Base-by-base conservation (phyloP, 345 rosid species). In the Lepidium sativum region DNA sequence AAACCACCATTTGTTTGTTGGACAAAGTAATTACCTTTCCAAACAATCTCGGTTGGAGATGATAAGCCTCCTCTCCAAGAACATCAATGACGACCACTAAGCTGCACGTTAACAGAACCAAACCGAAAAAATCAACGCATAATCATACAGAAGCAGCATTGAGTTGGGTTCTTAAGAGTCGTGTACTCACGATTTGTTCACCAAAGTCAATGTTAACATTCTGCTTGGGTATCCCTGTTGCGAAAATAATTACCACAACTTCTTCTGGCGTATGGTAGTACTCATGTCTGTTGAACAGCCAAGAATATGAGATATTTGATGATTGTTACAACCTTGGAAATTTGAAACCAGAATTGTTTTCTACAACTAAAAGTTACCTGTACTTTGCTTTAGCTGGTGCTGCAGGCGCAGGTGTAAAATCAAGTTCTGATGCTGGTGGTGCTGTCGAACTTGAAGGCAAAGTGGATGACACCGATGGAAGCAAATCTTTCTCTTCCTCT, bases 121-220 rank as follows among this genome's bases (percentile, higher is more conserved):
- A 20, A 8, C 54, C 29, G 11, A 48, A 2, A 21, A 11, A 16
- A 11, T 45, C n/a, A 51, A 35, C 49, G 17, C 54, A 13, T 48
- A 21, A 15, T 48, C 3, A 8, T 18, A 67, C 18, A 43, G 0
- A 54, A 38, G 58, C 10, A 9, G 39, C 48, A 16, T 10, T 38
- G 5, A 72, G 43, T 8, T 20, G 18, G 20, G 23, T 50, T 63
- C 23, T 38, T 39, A 6, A 3, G 65, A 32, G 33, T 45, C 52
- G 37, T 86, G 66, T 78, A 88, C 99, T 73, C 74, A 94, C 99
- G 34, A 86, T 88, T 55, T 94, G 99, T 80, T 88, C 97, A 20
- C 97, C 97, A 73, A 81, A 90, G 58, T 85, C 89, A 15, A 88
- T 76, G 8, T 66, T 27, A 40, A 90, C 89, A 72, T 66, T 69